A percentile compares a stretch with the other conserved stretches of the same genome.
These are phyloP conservation scores for Phytophthora fragariaefolia DNA, from an alignment of 352 stramenopile species.

Conservation along the genomic window DNA sequence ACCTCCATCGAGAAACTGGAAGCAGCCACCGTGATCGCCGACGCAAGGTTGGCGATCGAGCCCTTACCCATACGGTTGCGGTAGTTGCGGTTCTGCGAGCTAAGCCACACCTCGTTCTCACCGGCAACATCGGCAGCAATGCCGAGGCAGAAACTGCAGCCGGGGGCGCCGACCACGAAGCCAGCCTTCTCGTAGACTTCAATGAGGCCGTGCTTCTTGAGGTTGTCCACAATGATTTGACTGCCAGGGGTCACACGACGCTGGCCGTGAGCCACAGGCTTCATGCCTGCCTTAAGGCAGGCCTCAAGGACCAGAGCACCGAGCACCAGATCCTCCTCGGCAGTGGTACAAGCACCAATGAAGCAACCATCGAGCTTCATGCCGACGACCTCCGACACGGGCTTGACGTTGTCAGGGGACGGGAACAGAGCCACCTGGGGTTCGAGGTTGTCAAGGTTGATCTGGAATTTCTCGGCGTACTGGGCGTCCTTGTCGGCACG, in stretches of 20 bases:
- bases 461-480: slow-evolving; percentile 82
- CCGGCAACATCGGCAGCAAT: slow-evolving; percentile 85
- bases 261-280: slow-evolving; percentile 58
- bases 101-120: slow-evolving; percentile 88
- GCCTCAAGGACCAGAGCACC: slow-evolving; percentile 80
- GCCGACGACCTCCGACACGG: slow-evolving; percentile 64
- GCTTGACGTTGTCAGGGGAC: slow-evolving; percentile 82
- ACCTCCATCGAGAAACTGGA: slow-evolving; percentile 87
- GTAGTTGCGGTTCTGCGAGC: slow-evolving; percentile 88
- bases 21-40: slow-evolving; percentile 79
- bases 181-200: slow-evolving; percentile 83
- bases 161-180: slow-evolving; percentile 77
- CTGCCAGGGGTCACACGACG: slow-evolving; percentile 82
- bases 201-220: slow-evolving; percentile 77
- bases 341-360: slow-evolving; percentile 85
- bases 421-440: slow-evolving; percentile 83
- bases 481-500: slow-evolving; percentile 73
- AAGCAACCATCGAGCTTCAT: slow-evolving; percentile 89
- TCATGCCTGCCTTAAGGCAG: slow-evolving; percentile 75
- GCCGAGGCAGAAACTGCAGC: slow-evolving; percentile 84
- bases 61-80: slow-evolving; percentile 88
- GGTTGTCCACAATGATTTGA: slow-evolving; percentile 82
- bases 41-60: slow-evolving; percentile 83
- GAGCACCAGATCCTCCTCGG: slow-evolving; percentile 84
- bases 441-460: slow-evolving; percentile 71